Evolutionary conservation across 129 eudicot genomes (phyloP).

Genomic region (Chrysanthemum lavandulifolium): DNA sequence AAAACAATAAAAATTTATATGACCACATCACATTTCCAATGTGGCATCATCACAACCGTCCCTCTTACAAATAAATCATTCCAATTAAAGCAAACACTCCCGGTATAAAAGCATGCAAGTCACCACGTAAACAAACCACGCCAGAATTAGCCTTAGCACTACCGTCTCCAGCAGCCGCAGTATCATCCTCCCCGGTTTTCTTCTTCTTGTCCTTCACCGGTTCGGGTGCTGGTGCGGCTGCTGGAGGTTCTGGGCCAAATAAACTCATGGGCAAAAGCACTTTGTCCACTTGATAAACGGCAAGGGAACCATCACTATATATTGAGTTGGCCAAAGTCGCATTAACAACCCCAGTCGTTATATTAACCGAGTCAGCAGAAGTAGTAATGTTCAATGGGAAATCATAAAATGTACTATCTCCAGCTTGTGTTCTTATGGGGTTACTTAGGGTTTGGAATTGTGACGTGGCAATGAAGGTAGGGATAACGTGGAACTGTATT

Average conservation of each 20-base stretch:
- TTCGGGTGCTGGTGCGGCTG: constrained; percentile 49
- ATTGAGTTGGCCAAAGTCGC: constrained; percentile 62
- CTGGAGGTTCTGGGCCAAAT: constrained; percentile 59
- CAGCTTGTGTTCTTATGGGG: constrained; percentile 90
- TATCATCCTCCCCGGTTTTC: constrained; percentile 27
- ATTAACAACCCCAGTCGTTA: constrained; percentile 72
- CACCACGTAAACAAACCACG: constrained; percentile 27
- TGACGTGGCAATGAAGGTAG: constrained; percentile 47
- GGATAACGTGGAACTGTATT: constrained; percentile 70
- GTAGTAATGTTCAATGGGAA: constrained; percentile 75
- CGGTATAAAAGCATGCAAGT: constrained; percentile 35
- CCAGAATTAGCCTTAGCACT: constrained; percentile 35
- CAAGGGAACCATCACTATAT: constrained; percentile 64
- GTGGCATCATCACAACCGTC: constrained; percentile 35
- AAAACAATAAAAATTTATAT: constrained; percentile 14
- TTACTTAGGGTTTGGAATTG: constrained; percentile 86
- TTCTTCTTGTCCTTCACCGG: constrained; percentile 31
- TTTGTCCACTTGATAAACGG: constrained; percentile 87
- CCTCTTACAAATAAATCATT: constrained; percentile 27
- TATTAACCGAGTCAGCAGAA: constrained; percentile 65
- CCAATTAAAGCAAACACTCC: constrained; percentile 32
- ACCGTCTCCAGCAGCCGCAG: constrained; percentile 33
- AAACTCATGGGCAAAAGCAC: constrained; percentile 74
- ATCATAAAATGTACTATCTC: constrained; percentile 42
- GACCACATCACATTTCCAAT: constrained; percentile 15